These are phyloP conservation scores for Penicillium cinerascens DNA, from an alignment of 495 filamentous ascomycete species.

Conservation along the genomic window DNA sequence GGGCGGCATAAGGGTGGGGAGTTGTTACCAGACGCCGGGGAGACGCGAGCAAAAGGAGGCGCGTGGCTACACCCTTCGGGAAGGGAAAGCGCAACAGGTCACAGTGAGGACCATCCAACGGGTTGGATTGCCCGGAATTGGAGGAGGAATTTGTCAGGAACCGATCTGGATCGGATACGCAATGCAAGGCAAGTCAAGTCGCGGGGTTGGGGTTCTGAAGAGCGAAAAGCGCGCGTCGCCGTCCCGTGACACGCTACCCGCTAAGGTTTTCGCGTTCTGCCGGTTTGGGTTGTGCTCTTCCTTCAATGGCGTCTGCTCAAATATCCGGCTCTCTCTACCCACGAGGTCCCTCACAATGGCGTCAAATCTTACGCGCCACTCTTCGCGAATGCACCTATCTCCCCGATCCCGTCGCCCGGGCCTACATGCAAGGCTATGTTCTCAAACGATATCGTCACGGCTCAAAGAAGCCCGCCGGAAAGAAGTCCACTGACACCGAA, in stretches of 20 bases:
- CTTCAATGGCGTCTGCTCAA: constrained; percentile 11
- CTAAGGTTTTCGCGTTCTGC: constrained; percentile 31
- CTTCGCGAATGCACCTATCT: constrained; percentile 86
- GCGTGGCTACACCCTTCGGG: constrained; percentile 32
- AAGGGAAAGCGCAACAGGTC: constrained; percentile 23
- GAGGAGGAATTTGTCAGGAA: constrained; percentile 18
- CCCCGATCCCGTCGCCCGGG: constrained; percentile 65
- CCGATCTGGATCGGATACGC: constrained; percentile 14
- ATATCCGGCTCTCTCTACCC: constrained; percentile 3
- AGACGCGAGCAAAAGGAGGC: constrained; percentile 35
- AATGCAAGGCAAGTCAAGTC: constrained; percentile 25
- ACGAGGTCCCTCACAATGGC: constrained; percentile 32
- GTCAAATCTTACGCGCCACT: constrained; percentile 69
- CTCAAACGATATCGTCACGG: constrained; percentile 50
- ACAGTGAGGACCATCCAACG: constrained; percentile 17
- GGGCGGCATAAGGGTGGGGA: constrained; percentile 14
- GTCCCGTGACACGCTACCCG: constrained; percentile 24
- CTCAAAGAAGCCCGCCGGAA: constrained; percentile 10
- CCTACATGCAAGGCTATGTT: constrained; percentile 56
- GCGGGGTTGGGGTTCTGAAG: constrained; percentile 19
- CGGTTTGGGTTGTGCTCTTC: constrained; percentile 25
- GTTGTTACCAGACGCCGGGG: constrained; percentile 25
- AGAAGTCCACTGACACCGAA: constrained; percentile 9
- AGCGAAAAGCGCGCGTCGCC: constrained; percentile 33
- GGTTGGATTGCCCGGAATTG: background rate